Evolutionary conservation across 2,329 filamentous ascomycete genomes (phyloP).

Genomic region (Zalaria obscura): DNA sequence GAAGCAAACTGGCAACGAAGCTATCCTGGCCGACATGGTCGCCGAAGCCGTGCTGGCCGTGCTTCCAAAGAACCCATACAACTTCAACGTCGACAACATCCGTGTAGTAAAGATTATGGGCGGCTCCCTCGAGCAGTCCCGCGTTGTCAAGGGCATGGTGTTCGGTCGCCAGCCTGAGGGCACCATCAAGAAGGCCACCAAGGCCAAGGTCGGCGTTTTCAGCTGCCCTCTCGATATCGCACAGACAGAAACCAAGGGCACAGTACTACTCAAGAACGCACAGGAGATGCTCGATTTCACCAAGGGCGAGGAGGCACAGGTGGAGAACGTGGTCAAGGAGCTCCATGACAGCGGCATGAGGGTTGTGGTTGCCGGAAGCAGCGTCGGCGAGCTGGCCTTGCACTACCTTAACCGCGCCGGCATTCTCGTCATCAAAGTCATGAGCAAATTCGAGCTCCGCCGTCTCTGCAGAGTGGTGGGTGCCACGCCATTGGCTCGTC

Average conservation of each 20-base stretch:
- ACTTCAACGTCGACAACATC: slow-evolving; percentile 98
- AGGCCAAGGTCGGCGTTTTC: slow-evolving; percentile 93
- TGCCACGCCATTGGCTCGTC: slow-evolving; percentile 84
- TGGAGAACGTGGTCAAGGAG: slow-evolving; percentile 87
- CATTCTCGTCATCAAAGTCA: slow-evolving; percentile 89
- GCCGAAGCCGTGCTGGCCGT: slow-evolving; percentile 75
- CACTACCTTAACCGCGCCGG: slow-evolving; percentile 97
- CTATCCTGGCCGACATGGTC: slow-evolving; percentile 72
- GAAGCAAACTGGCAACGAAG: slow-evolving; percentile 91
- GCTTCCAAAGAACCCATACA: slow-evolving; percentile 83
- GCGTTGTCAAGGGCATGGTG: slow-evolving; percentile 95
- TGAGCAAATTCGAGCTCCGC: slow-evolving; percentile 95
- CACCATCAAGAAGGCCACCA: slow-evolving; percentile 70
- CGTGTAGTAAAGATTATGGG: slow-evolving; percentile 99
- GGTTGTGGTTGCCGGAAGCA: slow-evolving; percentile 81
- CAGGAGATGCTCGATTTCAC: slow-evolving; percentile 99
- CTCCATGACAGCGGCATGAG: slow-evolving; percentile 85
- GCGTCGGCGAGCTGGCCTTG: slow-evolving; percentile 88
- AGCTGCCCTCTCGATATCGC: slow-evolving; percentile 90
- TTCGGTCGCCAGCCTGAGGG: slow-evolving; percentile 94
- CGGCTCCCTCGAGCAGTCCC: slow-evolving; percentile 83
- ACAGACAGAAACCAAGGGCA: slow-evolving; percentile 98
- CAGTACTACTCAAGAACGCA: slow-evolving; percentile 88
- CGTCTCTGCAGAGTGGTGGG: slow-evolving; percentile 91
- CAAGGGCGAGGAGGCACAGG: slow-evolving; percentile 85